These are phyloP conservation scores for Mycena amicta DNA, from an alignment of 768 basidiomycete genomes.

Conservation along the genomic window DNA sequence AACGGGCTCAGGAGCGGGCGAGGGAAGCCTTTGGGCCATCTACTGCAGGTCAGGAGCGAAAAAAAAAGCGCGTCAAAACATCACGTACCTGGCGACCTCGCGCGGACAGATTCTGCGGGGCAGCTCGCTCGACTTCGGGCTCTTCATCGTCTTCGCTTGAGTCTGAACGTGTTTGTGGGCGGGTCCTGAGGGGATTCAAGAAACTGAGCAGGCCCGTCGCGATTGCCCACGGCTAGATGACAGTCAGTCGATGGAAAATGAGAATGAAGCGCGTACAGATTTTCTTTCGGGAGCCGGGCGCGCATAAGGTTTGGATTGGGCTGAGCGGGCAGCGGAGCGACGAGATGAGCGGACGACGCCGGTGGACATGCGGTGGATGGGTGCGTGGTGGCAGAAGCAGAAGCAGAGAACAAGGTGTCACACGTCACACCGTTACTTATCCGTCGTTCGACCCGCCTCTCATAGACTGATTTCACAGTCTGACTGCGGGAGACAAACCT, in stretches of 20 bases:
- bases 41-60: constrained; percentile 15
- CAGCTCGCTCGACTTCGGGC: neutral
- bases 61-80: constrained; percentile 11
- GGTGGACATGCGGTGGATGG: constrained; percentile 22
- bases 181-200: constrained; percentile 51
- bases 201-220: constrained; percentile 47
- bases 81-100: constrained; percentile 32
- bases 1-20: constrained; percentile 2
- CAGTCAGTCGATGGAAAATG: constrained; percentile 17
- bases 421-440: no score
- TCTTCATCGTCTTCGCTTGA: constrained; percentile 25
- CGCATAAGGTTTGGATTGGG: constrained; percentile 58
- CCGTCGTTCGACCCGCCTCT: no score
- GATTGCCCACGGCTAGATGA: constrained; percentile 51
- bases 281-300: constrained; percentile 44
- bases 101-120: constrained; percentile 27
- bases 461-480: neutral
- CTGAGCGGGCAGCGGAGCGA: constrained; percentile 39
- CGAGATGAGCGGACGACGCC: constrained; percentile 53
- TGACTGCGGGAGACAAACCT: neutral
- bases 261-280: constrained; percentile 41
- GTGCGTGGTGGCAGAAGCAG: constrained; percentile 40
- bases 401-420: constrained; percentile 2
- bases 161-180: constrained; percentile 22
- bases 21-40: constrained; percentile 24